Conservation (phyloP, 306 rosid species). For the Citrullus mucosospermus region DNA sequence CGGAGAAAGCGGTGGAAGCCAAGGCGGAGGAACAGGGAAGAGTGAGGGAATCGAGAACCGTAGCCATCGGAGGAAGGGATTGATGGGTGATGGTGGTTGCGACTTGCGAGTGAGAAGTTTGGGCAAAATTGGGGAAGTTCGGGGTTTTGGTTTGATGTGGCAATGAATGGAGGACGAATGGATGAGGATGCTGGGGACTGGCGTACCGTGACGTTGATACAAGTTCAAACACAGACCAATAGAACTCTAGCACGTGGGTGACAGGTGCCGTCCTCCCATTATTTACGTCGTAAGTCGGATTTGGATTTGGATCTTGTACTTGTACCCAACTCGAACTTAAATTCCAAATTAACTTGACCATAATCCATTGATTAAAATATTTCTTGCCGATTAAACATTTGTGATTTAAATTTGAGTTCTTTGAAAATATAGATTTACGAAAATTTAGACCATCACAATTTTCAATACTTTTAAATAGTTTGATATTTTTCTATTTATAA, state of each 20-base stretch:
- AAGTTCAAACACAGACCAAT: background rate
- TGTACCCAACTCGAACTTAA: too few relatives aligned
- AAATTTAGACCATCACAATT: too few relatives aligned
- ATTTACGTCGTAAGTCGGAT: background rate
- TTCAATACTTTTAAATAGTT: too few relatives aligned
- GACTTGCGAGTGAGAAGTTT: background rate
- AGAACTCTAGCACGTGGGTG: background rate
- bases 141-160: background rate
- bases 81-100: conserved; percentile 11
- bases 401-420: too few relatives aligned
- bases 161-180: conserved; percentile 4
- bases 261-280: background rate
- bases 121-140: background rate
- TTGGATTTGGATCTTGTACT: background rate
- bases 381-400: too few relatives aligned
- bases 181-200: background rate
- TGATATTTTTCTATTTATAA: too few relatives aligned
- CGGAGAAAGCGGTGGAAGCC: conserved; percentile 25
- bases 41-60: conserved; percentile 41
- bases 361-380: too few relatives aligned
- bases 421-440: too few relatives aligned
- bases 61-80: conserved; percentile 61
- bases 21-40: conserved; percentile 36
- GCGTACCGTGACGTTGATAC: background rate
- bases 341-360: too few relatives aligned